Evolutionary conservation across 805 yeast genomes (phyloP).

Genomic region (Saccharomycopsis sp.): DNA sequence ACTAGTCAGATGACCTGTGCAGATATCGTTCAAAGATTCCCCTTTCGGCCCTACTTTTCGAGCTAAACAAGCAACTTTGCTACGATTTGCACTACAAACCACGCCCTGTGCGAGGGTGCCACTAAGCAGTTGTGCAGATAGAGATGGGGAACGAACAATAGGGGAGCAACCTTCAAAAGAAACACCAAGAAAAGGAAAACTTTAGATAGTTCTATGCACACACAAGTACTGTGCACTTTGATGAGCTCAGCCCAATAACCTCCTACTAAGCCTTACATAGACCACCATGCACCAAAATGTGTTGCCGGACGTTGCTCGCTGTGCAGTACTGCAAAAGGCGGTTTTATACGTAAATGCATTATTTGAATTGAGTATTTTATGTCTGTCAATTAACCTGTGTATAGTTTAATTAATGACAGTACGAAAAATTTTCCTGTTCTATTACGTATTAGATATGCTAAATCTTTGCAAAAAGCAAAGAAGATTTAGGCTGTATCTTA

Average conservation of each 20-base stretch:
- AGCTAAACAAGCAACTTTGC: not conserved
- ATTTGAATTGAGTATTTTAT: not conserved
- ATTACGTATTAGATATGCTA: not conserved
- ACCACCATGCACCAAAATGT: too few species aligned
- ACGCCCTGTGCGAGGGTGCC: not conserved
- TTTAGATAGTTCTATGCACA: too few species aligned
- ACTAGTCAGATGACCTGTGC: too few species aligned
- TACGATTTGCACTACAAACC: not conserved
- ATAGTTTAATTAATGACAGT: not conserved
- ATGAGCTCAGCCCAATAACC: too few species aligned
- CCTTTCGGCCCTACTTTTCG: too few species aligned
- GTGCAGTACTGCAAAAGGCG: not conserved
- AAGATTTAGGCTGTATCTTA: not conserved
- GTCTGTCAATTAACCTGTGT: not conserved
- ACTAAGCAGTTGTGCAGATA: not conserved
- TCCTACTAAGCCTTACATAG: not conserved
- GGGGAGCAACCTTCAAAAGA: too few species aligned
- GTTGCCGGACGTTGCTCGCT: not conserved
- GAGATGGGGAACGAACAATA: not conserved
- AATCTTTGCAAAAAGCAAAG: not conserved
- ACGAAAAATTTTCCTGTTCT: not conserved
- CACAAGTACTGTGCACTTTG: too few species aligned
- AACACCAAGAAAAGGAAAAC: too few species aligned
- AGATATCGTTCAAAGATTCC: too few species aligned
- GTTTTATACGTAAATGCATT: not conserved